A percentile compares a stretch with the other conserved stretches of the same genome.
Conservation (phyloP, 805 yeast genomes). For the Candida nitratophila region DNA sequence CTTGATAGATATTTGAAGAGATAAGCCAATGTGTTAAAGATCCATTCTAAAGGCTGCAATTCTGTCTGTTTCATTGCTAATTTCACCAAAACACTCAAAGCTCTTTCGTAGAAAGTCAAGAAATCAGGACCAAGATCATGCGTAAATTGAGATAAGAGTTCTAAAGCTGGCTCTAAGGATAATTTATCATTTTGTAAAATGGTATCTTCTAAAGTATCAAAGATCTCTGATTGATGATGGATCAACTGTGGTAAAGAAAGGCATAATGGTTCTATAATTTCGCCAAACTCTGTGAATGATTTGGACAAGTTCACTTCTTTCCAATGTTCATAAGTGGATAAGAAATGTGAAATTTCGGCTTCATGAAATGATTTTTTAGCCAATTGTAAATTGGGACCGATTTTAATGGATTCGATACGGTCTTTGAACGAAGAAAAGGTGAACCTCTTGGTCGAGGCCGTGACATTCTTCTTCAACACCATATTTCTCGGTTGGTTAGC, state of each 20-base stretch:
- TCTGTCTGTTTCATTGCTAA: slow-evolving; percentile 44
- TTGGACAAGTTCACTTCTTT: slow-evolving; percentile 75
- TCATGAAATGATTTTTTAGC: slow-evolving; percentile 58
- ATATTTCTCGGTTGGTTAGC: neutral
- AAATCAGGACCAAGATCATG: slow-evolving; percentile 93
- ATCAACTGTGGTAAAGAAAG: slow-evolving; percentile 78
- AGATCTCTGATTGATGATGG: slow-evolving; percentile 61
- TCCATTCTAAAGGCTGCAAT: slow-evolving; percentile 68
- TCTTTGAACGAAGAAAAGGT: slow-evolving; percentile 75
- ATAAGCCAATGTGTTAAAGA: slow-evolving; percentile 80
- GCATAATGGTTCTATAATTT: slow-evolving; percentile 43
- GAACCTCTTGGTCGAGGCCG: slow-evolving; percentile 50
- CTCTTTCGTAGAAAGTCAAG: slow-evolving; percentile 49
- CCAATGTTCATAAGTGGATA: slow-evolving; percentile 81
- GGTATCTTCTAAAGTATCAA: slow-evolving; percentile 28
- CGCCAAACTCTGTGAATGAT: slow-evolving; percentile 56
- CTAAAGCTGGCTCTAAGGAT: slow-evolving; percentile 76
- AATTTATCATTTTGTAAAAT: slow-evolving; percentile 55
- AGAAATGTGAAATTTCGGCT: slow-evolving; percentile 71
- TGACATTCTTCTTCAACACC: slow-evolving; percentile 30
- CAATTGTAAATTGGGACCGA: slow-evolving; percentile 58
- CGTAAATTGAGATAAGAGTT: slow-evolving; percentile 73
- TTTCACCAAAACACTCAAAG: slow-evolving; percentile 44
- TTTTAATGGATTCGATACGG: slow-evolving; percentile 73
- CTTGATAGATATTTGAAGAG: slow-evolving; percentile 81